Evolutionary conservation across 108 stramenopile species (phyloP).

Genomic region (Pseudonitzschia multistriata): DNA sequence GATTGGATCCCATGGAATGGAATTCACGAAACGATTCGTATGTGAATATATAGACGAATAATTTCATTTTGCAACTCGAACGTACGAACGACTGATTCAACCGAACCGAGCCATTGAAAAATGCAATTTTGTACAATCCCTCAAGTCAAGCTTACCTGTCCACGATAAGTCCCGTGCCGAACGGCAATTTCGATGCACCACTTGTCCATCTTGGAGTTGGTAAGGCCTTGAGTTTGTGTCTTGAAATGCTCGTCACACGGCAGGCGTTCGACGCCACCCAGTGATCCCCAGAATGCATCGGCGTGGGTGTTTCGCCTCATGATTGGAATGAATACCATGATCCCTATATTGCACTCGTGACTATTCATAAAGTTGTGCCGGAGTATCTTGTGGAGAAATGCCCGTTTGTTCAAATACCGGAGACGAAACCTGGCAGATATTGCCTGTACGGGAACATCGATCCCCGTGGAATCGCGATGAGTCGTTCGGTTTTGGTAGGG

Average conservation of each 20-base stretch:
- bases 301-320: not conserved
- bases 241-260: not conserved
- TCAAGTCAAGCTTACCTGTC: not conserved
- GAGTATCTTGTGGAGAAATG: not conserved
- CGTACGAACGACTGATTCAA: too few relatives aligned
- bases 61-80: too few relatives aligned
- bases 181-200: not conserved
- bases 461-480: not conserved
- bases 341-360: not conserved
- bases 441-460: not conserved
- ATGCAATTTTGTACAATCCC: too few relatives aligned
- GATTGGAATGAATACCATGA: conserved; percentile 7
- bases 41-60: too few relatives aligned
- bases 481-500: too few relatives aligned
- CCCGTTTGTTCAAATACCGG: not conserved
- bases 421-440: conserved; percentile 3
- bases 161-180: not conserved
- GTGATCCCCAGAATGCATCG: conserved; percentile 2
- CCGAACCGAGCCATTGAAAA: too few relatives aligned
- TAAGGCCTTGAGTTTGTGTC: not conserved
- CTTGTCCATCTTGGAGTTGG: not conserved
- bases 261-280: not conserved
- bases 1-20: too few relatives aligned
- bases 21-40: too few relatives aligned
- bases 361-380: conserved; percentile 16